Percentiles rank a stretch among this genome's conserved stretches.
These are phyloP conservation scores for Crotalaria pallida DNA, from an alignment of 306 rosid species.

Conservation along the genomic window DNA sequence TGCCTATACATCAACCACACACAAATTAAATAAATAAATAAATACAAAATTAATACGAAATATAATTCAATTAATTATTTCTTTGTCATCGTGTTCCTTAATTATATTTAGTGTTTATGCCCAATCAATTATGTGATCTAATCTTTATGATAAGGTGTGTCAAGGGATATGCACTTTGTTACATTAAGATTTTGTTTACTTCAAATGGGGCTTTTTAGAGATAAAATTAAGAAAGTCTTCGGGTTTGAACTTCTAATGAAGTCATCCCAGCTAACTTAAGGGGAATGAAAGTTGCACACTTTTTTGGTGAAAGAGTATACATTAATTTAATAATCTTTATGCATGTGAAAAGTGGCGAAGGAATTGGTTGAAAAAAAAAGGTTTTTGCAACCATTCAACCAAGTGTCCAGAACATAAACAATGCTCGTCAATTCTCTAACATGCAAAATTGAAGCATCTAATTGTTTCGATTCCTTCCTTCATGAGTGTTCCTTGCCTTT, in stretches of 20 bases:
- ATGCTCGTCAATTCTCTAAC: background rate
- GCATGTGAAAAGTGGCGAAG: background rate
- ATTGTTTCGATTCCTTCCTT: background rate
- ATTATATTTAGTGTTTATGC: background rate
- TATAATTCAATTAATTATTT: background rate
- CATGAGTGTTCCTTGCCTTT: too few species aligned
- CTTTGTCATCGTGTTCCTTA: background rate
- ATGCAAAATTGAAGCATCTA: background rate
- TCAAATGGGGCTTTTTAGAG: background rate
- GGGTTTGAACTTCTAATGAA: background rate
- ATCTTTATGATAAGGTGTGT: background rate
- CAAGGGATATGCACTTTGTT: background rate
- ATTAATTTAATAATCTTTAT: background rate
- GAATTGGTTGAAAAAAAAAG: background rate
- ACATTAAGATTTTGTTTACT: background rate
- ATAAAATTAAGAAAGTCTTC: background rate
- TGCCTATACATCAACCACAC: conserved; percentile 23
- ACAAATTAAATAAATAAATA: background rate
- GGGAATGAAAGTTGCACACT: conserved; percentile 3
- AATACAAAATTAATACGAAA: background rate
- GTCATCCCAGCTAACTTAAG: background rate
- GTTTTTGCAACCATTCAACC: background rate
- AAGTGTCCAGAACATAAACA: background rate
- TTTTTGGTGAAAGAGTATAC: background rate
- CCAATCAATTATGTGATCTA: background rate